Evolutionary conservation across 176 grass and related monocot genomes (phyloP).

Genomic region (Cenchrus fungigraminus): DNA sequence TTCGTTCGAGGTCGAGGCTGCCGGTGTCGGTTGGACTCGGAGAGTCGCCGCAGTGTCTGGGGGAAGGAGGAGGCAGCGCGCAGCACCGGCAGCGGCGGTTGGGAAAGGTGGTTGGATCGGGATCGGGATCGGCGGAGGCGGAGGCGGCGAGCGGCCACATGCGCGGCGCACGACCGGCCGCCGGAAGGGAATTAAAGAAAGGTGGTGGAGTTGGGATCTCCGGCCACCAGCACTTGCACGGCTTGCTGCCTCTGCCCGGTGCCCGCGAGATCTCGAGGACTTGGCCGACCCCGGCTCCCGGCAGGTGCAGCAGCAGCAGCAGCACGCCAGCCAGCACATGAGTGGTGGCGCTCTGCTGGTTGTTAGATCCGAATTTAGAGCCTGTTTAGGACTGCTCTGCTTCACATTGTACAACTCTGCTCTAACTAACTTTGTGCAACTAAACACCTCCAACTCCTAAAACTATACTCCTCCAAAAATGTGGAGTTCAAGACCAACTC

Average conservation of each 20-base stretch:
- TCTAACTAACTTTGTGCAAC: too few relatives aligned
- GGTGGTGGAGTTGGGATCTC: slow-evolving; percentile 7
- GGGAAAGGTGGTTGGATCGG: slow-evolving; percentile 35
- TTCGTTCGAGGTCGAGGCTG: neutral
- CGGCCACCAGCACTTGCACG: neutral
- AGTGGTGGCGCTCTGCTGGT: neutral
- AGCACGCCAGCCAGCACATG: neutral
- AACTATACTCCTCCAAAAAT: too few relatives aligned
- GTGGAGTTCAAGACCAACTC: too few relatives aligned
- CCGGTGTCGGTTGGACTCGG: neutral
- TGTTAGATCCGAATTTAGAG: slow-evolving; percentile 27
- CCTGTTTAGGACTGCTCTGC: too few relatives aligned
- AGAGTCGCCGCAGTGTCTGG: neutral
- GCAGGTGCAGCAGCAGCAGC: neutral
- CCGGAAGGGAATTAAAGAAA: neutral
- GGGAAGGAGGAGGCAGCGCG: too few relatives aligned
- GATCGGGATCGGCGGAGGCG: neutral
- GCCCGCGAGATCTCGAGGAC: slow-evolving; percentile 25
- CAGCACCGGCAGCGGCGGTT: neutral
- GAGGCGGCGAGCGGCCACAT: slow-evolving; percentile 33
- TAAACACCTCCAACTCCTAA: too few relatives aligned
- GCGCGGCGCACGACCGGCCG: neutral
- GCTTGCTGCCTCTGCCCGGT: neutral
- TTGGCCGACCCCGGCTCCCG: neutral
- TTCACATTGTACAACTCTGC: too few relatives aligned